Evolutionary conservation across 768 basidiomycete genomes (phyloP), one percentile per base, ranked within the genome.

Genomic region (Amanita brunnescens): DNA sequence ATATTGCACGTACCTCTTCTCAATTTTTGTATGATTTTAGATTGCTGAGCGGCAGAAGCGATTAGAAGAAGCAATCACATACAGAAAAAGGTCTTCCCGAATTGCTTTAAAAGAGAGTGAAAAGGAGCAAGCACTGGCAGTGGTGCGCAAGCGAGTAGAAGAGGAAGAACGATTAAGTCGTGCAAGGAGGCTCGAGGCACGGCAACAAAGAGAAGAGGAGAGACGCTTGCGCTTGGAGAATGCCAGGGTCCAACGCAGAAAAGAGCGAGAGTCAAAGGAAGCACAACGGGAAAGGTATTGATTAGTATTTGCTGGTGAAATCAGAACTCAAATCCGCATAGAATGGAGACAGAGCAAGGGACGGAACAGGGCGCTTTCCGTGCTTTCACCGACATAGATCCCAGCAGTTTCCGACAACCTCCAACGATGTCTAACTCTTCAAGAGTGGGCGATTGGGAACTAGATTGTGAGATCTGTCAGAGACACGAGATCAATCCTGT

Each of bases 81-180:
- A 89, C 54, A 82, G 93, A 53, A 96, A 97, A 64, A 85, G 93
- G 20, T 95, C 92, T 0, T 90, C 90, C 14, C 86, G 94, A 29
- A 81, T 96, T 52, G 87, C 90, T 2, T 68, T 83, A 34, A 85
- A 81, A 58, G 92, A 95, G 63, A 78, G 70, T 32, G 90, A 89
- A 64, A 81, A 79, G 57, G 87, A 92, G 64, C 81, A 86, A 55
- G 82, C 83, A 18, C 72, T 78, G 32, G 65, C 78, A 21, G 75
- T 77, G 6, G 78, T 79, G n/a, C 69, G 72, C 53, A 76, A 70
- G 58, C 79, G 77, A 54, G 76, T 71, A 2, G 87, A 91, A 53
- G 84, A 82, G 39, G 76, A 77, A 18, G 84, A 85, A 62, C 85
- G 80, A 59, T 72, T 76, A 62, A 74, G 80, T 48, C 81, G 89